phyloP scores from a whole-genome alignment of 129 eudicot genomes.

The Centaurea solstitialis region DNA sequence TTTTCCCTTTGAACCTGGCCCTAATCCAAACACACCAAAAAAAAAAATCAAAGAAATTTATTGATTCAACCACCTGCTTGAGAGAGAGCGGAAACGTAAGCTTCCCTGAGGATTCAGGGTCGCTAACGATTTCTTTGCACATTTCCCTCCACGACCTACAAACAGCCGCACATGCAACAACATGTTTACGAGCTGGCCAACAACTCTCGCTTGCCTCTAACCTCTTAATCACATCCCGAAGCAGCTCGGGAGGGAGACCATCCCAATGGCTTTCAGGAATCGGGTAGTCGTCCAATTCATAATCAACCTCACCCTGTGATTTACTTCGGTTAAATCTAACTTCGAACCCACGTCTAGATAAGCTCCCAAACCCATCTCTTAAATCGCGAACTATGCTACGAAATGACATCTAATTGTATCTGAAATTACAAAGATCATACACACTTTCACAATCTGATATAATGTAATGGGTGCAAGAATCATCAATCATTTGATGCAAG shows the following conservation, averaged over 20 bases:
- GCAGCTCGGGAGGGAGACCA: slow-evolving; percentile 77
- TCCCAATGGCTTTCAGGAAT: slow-evolving; percentile 72
- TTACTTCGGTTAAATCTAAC: slow-evolving; percentile 59
- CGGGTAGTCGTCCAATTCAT: slow-evolving; percentile 57
- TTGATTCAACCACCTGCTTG: slow-evolving; percentile 60
- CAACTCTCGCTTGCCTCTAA: slow-evolving; percentile 83
- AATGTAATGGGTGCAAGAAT: not conserved
- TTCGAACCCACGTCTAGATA: slow-evolving; percentile 77
- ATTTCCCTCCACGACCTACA: slow-evolving; percentile 92
- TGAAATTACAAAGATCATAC: not conserved
- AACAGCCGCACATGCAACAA: slow-evolving; percentile 90
- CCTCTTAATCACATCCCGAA: slow-evolving; percentile 79
- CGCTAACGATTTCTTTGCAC: slow-evolving; percentile 80
- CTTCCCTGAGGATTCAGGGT: slow-evolving; percentile 74
- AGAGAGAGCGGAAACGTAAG: slow-evolving; percentile 85
- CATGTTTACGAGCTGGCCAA: slow-evolving; percentile 88
- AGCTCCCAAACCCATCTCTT: slow-evolving; percentile 86
- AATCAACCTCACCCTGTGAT: slow-evolving; percentile 65
- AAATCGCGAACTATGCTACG: slow-evolving; percentile 83
- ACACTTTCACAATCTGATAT: not conserved
- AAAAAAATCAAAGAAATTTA: not conserved
- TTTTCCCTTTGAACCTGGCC: no score
- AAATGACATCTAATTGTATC: slow-evolving; percentile 66
- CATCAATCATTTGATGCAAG: not conserved
- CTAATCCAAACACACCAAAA: not conserved